Evolutionary conservation across 192 early-diverging fungal species (phyloP).

Genomic region (Bifiguratus adelaidae): DNA sequence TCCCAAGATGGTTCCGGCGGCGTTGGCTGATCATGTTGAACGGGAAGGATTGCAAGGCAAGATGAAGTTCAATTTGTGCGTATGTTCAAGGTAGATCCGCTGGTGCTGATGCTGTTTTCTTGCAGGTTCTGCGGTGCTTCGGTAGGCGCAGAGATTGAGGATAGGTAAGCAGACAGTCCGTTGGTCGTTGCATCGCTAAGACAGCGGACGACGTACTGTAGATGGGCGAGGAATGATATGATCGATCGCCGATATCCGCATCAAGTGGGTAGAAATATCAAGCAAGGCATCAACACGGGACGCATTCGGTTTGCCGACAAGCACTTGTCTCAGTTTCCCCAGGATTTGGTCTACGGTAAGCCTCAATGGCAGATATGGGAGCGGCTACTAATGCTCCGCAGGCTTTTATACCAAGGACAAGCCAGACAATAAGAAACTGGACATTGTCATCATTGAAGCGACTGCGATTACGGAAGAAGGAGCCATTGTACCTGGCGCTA

Average conservation of each 20-base stretch:
- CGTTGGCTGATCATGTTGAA: conserved; percentile 29
- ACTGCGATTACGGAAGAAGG: conserved; percentile 29
- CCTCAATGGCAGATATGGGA: neutral
- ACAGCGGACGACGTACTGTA: neutral
- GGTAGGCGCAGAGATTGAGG: too few species aligned
- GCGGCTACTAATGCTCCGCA: neutral
- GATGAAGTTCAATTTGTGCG: conserved; percentile 28
- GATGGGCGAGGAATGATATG: conserved; percentile 27
- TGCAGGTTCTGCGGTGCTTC: too few species aligned
- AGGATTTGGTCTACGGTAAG: conserved; percentile 19
- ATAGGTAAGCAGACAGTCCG: conserved; percentile 9
- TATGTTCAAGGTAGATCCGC: conserved; percentile 25
- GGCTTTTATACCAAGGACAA: conserved; percentile 23
- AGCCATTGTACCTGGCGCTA: conserved; percentile 27
- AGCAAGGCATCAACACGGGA: conserved; percentile 23
- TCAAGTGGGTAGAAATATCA: conserved; percentile 23
- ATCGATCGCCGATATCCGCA: conserved; percentile 30
- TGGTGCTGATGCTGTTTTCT: conserved; percentile 14
- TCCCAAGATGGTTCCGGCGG: conserved; percentile 23
- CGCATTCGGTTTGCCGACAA: conserved; percentile 30
- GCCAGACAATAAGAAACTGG: conserved; percentile 16
- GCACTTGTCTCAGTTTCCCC: conserved; percentile 31
- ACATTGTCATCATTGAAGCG: conserved; percentile 25
- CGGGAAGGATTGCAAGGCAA: conserved; percentile 27
- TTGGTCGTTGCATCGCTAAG: neutral